A percentile compares a stretch with the other conserved stretches of the same genome.
Conservation (phyloP, 2,329 filamentous ascomycete genomes). For the Pestalotiopsis sp. region DNA sequence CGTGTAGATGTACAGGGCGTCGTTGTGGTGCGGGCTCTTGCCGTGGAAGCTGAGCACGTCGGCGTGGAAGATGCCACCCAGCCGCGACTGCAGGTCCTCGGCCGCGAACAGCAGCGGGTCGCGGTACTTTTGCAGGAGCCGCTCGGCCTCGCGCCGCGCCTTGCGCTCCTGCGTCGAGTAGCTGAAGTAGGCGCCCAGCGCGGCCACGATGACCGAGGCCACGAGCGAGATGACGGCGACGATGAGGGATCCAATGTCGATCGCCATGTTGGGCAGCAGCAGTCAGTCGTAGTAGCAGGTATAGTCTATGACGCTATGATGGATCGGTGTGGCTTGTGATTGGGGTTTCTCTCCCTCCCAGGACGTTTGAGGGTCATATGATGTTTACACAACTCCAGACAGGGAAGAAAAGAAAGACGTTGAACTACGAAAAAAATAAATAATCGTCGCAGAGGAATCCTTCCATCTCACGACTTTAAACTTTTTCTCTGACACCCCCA, state of each 20-base stretch:
- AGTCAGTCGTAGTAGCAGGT: neutral
- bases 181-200: neutral
- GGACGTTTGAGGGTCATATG: no score
- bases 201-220: conserved; percentile 4
- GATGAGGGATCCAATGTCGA: neutral
- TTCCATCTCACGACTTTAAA: neutral
- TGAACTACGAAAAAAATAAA: neutral
- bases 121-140: neutral
- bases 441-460: neutral
- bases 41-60: conserved; percentile 3
- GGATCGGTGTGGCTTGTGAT: neutral
- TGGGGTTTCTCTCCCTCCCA: neutral
- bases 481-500: neutral
- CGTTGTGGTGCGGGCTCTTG: neutral
- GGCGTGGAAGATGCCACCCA: neutral
- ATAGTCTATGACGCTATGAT: neutral
- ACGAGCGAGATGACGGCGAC: conserved; percentile 3
- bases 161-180: conserved; percentile 5
- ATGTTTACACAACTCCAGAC: no score
- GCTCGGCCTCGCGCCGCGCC: conserved; percentile 2
- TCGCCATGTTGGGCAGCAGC: neutral
- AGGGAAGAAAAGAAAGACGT: neutral
- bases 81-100: conserved; percentile 4
- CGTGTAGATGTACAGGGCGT: conserved; percentile 3
- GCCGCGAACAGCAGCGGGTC: conserved; percentile 1